Evolutionary conservation across 305 asterid genomes (phyloP).

Genomic region (Caryopteris hybrid): DNA sequence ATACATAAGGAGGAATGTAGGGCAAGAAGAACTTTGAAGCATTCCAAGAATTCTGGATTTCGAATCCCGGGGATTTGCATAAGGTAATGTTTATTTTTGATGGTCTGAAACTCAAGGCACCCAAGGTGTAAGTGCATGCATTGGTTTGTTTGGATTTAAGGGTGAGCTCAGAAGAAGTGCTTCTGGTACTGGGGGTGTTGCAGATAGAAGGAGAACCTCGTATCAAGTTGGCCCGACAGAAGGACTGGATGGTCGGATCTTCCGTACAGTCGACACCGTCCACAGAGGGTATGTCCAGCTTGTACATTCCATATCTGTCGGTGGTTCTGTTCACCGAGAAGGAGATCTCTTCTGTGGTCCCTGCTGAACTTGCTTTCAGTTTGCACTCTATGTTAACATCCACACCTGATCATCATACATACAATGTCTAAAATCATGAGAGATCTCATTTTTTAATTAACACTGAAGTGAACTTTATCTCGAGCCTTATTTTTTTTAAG

Average conservation of each 20-base stretch:
- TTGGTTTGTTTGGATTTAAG: constrained; percentile 34
- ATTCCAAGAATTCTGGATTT: constrained; percentile 17
- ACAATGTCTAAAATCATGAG: too few species aligned
- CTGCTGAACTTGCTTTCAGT: constrained; percentile 31
- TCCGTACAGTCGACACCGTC: constrained; percentile 41
- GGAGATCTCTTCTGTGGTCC: constrained; percentile 34
- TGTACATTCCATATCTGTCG: constrained; percentile 39
- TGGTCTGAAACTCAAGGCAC: constrained; percentile 41
- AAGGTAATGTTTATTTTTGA: neutral
- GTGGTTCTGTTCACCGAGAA: constrained; percentile 54
- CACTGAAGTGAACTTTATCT: too few species aligned
- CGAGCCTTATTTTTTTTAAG: too few species aligned
- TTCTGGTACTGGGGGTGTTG: constrained; percentile 23
- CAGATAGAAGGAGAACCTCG: constrained; percentile 21
- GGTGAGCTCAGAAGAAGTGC: constrained; percentile 25
- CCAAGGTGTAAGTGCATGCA: constrained; percentile 35
- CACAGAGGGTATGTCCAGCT: constrained; percentile 35
- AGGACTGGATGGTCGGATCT: constrained; percentile 34
- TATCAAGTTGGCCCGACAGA: constrained; percentile 34
- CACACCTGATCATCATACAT: constrained; percentile 36
- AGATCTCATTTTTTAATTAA: too few species aligned
- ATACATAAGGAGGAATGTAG: constrained; percentile 26
- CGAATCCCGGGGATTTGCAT: neutral
- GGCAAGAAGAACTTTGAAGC: constrained; percentile 39
- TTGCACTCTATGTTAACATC: constrained; percentile 46